A percentile compares a stretch with the other conserved stretches of the same genome.
phyloP scores from a whole-genome alignment of 1,284 basidiomycete genomes.

The Microbotryum silenes-acaulis region DNA sequence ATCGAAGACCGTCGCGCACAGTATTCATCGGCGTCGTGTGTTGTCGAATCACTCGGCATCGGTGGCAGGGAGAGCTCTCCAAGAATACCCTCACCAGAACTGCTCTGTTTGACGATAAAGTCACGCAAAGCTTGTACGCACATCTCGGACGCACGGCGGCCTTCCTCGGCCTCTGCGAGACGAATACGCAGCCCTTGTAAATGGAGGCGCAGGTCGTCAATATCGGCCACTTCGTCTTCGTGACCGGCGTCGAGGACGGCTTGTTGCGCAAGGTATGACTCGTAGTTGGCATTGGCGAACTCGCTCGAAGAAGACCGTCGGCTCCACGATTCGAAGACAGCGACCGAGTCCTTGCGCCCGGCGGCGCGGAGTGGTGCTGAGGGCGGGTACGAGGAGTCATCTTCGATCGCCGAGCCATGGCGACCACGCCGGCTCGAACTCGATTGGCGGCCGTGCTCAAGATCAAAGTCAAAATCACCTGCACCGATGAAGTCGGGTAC shows the following conservation, averaged over 20 bases:
- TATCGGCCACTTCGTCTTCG: constrained; percentile 2
- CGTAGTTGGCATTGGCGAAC: not conserved
- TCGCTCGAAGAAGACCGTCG: constrained; percentile 12
- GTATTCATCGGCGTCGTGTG: constrained; percentile 2
- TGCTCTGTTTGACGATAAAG: constrained; percentile 55
- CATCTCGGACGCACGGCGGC: constrained; percentile 73
- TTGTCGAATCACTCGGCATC: constrained; percentile 35
- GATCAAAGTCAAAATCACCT: constrained; percentile 15
- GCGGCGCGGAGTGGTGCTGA: constrained; percentile 5
- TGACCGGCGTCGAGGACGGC: constrained; percentile 1
- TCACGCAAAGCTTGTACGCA: constrained; percentile 72
- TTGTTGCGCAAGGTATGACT: not conserved
- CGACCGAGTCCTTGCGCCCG: constrained; percentile 20
- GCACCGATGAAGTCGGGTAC: constrained; percentile 19
- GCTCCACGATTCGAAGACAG: constrained; percentile 21
- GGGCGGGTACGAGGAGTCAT: not conserved
- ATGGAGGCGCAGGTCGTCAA: constrained; percentile 48
- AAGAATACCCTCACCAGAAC: constrained; percentile 36
- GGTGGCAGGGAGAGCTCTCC: constrained; percentile 54
- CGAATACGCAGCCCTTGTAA: constrained; percentile 46
- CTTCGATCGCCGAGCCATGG: not conserved
- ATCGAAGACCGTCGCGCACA: not conserved
- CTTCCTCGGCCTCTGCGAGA: constrained; percentile 63
- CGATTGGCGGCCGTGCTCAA: constrained; percentile 6
- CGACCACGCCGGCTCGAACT: constrained; percentile 7